Evolutionary conservation across 768 basidiomycete species (phyloP).

Genomic region (Russula foetens): DNA sequence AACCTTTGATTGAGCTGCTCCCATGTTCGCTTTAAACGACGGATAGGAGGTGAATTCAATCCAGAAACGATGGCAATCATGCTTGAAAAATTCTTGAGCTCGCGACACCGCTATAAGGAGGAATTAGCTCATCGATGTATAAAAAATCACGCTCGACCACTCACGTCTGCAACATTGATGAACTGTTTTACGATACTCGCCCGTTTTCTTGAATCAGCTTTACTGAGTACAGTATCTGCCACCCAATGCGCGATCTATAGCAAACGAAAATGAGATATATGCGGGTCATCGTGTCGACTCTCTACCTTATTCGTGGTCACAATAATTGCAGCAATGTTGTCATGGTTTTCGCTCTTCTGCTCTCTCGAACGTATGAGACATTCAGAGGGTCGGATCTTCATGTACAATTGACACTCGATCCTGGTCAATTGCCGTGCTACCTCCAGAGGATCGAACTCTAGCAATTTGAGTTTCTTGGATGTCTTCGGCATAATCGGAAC

Average conservation of each 20-base stretch:
- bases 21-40: slow-evolving; percentile 89
- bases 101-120: slow-evolving; percentile 65
- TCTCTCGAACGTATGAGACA: slow-evolving; percentile 81
- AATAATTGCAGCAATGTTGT: slow-evolving; percentile 84
- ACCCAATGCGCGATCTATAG: slow-evolving; percentile 89
- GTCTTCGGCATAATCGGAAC: slow-evolving; percentile 66
- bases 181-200: slow-evolving; percentile 82
- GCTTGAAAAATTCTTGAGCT: slow-evolving; percentile 90
- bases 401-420: slow-evolving; percentile 80
- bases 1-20: slow-evolving; percentile 75
- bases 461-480: slow-evolving; percentile 65
- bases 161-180: slow-evolving; percentile 84
- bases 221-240: slow-evolving; percentile 68
- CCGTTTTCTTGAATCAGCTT: slow-evolving; percentile 78
- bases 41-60: slow-evolving; percentile 87
- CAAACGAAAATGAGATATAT: not conserved
- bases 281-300: not conserved
- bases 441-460: slow-evolving; percentile 84
- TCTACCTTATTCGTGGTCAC: slow-evolving; percentile 76
- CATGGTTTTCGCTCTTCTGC: slow-evolving; percentile 58
- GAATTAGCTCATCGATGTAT: slow-evolving; percentile 4
- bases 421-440: slow-evolving; percentile 90
- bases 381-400: slow-evolving; percentile 83
- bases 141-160: slow-evolving; percentile 26
- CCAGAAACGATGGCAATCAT: slow-evolving; percentile 96